phyloP scores from a whole-genome alignment of 176 grass and related monocot species.

The Rhynchospora tenuis region DNA sequence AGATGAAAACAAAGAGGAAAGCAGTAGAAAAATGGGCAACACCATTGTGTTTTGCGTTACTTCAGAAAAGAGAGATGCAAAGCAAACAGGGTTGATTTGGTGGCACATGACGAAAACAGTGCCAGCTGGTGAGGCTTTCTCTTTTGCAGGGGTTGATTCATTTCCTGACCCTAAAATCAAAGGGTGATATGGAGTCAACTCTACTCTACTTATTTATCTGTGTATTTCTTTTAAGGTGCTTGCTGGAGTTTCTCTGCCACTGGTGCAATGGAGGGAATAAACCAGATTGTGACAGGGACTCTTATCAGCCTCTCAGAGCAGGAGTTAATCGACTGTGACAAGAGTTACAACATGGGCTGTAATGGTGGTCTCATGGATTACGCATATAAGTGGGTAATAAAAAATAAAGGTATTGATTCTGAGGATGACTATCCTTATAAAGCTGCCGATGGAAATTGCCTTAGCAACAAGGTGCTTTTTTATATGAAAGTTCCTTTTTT shows the following conservation, averaged over 20 bases:
- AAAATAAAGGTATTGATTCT: constrained; percentile 85
- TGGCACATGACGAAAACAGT: too few species aligned
- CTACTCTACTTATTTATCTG: not conserved
- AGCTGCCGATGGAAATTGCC: constrained; percentile 49
- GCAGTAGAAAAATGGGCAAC: too few species aligned
- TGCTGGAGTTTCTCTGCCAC: constrained; percentile 97
- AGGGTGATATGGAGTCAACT: not conserved
- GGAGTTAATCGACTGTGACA: constrained; percentile 81
- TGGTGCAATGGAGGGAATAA: constrained; percentile 97
- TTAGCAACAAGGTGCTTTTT: constrained; percentile 68
- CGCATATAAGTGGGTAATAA: constrained; percentile 68
- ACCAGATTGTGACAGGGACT: constrained; percentile 72
- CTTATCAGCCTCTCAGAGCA: constrained; percentile 89
- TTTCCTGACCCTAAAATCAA: not conserved
- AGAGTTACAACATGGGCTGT: constrained; percentile 72
- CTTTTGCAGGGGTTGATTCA: too few species aligned
- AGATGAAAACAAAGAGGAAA: too few species aligned
- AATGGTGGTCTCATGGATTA: constrained; percentile 89
- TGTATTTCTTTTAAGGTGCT: constrained; percentile 40
- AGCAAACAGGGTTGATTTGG: too few species aligned
- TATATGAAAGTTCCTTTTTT: not conserved
- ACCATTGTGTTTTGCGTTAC: too few species aligned
- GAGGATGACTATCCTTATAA: constrained; percentile 84
- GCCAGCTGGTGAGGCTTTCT: too few species aligned
- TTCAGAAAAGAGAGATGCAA: too few species aligned